These are phyloP conservation scores for Pythium aphanidermatum DNA, from an alignment of 352 stramenopile species.

Conservation along the genomic window DNA sequence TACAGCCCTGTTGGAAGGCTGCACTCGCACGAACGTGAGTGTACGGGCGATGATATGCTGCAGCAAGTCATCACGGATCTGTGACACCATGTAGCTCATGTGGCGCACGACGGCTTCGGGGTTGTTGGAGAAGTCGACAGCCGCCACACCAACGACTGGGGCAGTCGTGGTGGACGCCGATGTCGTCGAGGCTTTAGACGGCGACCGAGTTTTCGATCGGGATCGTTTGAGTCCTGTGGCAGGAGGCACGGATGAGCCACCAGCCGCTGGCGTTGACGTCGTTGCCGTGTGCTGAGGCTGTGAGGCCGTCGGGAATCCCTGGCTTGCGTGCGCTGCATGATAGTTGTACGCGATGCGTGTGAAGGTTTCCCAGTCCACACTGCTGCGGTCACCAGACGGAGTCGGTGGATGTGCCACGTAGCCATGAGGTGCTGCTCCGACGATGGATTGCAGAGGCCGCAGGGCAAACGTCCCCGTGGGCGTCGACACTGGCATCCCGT, in stretches of 20 bases:
- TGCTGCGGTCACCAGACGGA: conserved; percentile 13
- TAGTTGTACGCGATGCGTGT: conserved; percentile 23
- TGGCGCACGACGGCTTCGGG: conserved; percentile 57
- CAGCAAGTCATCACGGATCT: conserved; percentile 58
- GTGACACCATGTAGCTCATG: conserved; percentile 46
- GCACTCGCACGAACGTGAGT: conserved; percentile 54
- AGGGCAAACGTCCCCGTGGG: conserved; percentile 1
- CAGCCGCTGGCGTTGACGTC: neutral
- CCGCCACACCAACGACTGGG: neutral
- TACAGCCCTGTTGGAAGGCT: no score
- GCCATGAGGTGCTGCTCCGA: neutral
- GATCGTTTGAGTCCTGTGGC: conserved; percentile 16
- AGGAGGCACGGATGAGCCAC: conserved; percentile 8
- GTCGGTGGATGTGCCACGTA: conserved; percentile 12
- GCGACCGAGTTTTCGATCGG: conserved; percentile 5
- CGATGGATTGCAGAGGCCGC: conserved; percentile 17
- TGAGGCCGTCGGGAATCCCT: no score
- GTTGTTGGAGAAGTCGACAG: conserved; percentile 9
- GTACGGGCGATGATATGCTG: conserved; percentile 62
- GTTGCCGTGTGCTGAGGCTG: no score
- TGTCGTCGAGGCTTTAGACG: neutral
- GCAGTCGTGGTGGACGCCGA: neutral
- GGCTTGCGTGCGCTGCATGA: conserved; percentile 1
- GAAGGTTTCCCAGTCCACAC: conserved; percentile 29
- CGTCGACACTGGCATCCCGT: neutral